phyloP scores from a whole-genome alignment of 1,139 yeast species.

The Sugiyamaella pinicola region DNA sequence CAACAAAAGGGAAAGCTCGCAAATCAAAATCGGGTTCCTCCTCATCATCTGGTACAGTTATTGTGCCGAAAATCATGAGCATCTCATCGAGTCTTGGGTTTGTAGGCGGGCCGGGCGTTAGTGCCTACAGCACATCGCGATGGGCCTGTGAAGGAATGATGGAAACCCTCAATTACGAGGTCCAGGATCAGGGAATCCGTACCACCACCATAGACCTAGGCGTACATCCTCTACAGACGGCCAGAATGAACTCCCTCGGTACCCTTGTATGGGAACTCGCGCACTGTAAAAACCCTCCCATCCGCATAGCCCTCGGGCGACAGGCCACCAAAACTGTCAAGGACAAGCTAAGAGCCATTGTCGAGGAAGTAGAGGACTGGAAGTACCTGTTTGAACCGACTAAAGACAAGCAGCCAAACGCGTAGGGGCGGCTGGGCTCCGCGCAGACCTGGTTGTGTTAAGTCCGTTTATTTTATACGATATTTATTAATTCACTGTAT shows the following conservation, averaged over 20 bases:
- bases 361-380: constrained; percentile 46
- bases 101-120: constrained; percentile 29
- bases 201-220: constrained; percentile 25
- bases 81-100: constrained; percentile 25
- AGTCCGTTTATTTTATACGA: neutral
- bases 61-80: constrained; percentile 11
- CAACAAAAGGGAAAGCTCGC: neutral
- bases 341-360: constrained; percentile 39
- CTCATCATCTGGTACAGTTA: neutral
- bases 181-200: constrained; percentile 21
- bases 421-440: constrained; percentile 3
- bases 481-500: neutral
- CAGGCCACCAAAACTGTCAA: constrained; percentile 36
- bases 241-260: constrained; percentile 20
- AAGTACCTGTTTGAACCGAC: constrained; percentile 38
- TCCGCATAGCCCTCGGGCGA: constrained; percentile 37
- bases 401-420: neutral
- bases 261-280: constrained; percentile 32
- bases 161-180: constrained; percentile 26
- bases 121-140: constrained; percentile 28
- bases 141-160: constrained; percentile 34
- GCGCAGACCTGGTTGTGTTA: neutral
- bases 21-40: neutral
- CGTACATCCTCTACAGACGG: constrained; percentile 15
- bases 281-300: constrained; percentile 40